Evolutionary conservation across 2,329 filamentous ascomycete genomes (phyloP).

Genomic region (Teratosphaeria zuluensis): DNA sequence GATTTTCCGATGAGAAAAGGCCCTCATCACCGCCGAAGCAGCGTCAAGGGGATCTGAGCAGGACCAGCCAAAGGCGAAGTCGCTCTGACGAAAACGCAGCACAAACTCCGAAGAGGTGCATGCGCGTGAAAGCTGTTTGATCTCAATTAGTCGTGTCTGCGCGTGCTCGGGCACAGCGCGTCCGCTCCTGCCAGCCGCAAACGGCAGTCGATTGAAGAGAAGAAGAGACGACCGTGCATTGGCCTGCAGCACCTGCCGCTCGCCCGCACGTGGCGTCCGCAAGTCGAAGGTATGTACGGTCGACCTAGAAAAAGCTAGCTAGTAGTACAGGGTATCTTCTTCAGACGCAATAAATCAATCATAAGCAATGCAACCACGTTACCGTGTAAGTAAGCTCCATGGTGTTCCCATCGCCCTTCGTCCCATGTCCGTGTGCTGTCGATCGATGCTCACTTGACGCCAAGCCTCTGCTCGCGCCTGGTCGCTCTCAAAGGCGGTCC

Average conservation of each 20-base stretch:
- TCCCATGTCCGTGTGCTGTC: neutral
- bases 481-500: neutral
- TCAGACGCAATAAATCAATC: neutral
- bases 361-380: slow-evolving; percentile 4
- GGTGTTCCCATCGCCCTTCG: neutral
- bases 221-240: neutral
- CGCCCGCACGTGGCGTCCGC: neutral
- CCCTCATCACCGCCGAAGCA: neutral
- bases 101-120: neutral
- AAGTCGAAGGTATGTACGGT: neutral
- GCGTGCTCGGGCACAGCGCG: too few relatives aligned
- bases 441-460: neutral
- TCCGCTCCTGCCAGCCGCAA: too few relatives aligned
- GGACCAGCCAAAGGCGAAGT: neutral
- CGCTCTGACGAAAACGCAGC: neutral
- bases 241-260: too few relatives aligned
- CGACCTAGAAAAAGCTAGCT: slow-evolving; percentile 4
- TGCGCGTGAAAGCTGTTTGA: neutral
- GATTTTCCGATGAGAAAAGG: slow-evolving; percentile 1
- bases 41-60: neutral
- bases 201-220: neutral
- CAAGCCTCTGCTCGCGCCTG: neutral
- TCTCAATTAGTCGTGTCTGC: neutral
- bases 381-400: slow-evolving; percentile 1
- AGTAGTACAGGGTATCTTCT: slow-evolving; percentile 12